Base-by-base conservation (phyloP, 1,284 basidiomycete species). In the Somion occarium region DNA sequence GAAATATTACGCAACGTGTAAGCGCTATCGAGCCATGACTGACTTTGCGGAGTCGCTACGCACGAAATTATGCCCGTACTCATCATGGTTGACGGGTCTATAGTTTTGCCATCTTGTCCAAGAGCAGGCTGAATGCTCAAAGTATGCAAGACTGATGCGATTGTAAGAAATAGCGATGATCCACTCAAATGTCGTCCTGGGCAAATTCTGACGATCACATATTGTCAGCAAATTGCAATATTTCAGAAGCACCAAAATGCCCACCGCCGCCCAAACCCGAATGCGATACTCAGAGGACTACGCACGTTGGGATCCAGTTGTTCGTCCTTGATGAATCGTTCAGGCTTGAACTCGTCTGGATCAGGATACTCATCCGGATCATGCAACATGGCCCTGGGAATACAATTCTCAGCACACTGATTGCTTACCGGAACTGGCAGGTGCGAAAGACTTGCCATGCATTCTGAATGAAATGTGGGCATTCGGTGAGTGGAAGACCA, bases 231-330 rank as follows among this genome's bases (percentile, higher is more conserved):
- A 3, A 13, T 24, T 9, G 3, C 39, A 50, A 22, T n/a, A 23
- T 45, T 15, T 7, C 7, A 15, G 7, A 34, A 34, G 30, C 30
- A 34, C n/a, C 15, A 15, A 12, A 25, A n/a, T 5, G n/a, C 27
- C 4, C 24, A 53, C 45, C 54, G 25, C 13, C 57, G 53, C 18
- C 56, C 53, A 43, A 56, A 57, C 1, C 57, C 57, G 45, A 73
- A 59, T 5, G 52, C 52, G 15, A 38, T 20, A 7, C 49, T 49
- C 3, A 42, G 30, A 15, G 57, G 51, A 18, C 38, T 37, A 15
- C 46, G 55, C 4, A 49, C 56, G 18, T 22, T 46, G 11, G 48
- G 47, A 13, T 46, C 48, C 12, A 58, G 50, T 26, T 51, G 25
- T 12, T 49, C 52, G 23, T 46, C 43, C 25, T 50, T 46, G 13